Evolutionary conservation across 768 basidiomycete species (phyloP), one percentile per base, ranked within the genome.

Genomic region (Antrodiella citrinella): DNA sequence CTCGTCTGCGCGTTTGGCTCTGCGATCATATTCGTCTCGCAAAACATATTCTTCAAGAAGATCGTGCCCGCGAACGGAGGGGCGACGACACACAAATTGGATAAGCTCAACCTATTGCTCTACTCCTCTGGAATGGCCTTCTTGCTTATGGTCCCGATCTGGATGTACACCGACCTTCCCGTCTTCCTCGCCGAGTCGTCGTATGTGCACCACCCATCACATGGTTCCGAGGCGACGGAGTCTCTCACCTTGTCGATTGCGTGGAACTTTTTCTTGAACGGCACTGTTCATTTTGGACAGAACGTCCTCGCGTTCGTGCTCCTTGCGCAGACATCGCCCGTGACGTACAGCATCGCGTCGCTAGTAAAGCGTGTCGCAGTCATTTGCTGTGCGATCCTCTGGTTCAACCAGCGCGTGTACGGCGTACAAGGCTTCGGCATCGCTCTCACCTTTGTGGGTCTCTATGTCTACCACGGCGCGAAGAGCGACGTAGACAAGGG

Each of bases 11-110:
- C 96, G 2, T 93, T 99, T 62, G 95, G 95, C 13, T 96, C 93
- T 10, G 96, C 96, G 24, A 69, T 99, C 51, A 84, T 99, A 56
- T 98, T 99, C 65, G 96, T 99, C 54, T 87, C 86, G 58, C 94
- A 92, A 55, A 99, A 99, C 68, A 98, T 99, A 59, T 96, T 94
- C 67, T 97, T 95, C 78, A 99, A 99, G 71, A 98, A 95, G 73
- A 84, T 98, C 55, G 86, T 99, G 78, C 96, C 96, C 2, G 65
- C 72, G 20, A 59, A 62, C 42, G 68, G 70, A 25, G 57, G 53
- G 26, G 61, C 61, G 51, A 67, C 73, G 1, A 67, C 77, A 3
- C 86, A 86, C 63, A 92, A 91, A 67, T 78, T 99, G 26, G 96
- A 99, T 76, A 98, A 98, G 73, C 78, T 98, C 60, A 98, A 98